Evolutionary conservation across 805 yeast species (phyloP), one percentile per base, ranked within the genome.

Genomic region (Metschnikowia arizonensis): DNA sequence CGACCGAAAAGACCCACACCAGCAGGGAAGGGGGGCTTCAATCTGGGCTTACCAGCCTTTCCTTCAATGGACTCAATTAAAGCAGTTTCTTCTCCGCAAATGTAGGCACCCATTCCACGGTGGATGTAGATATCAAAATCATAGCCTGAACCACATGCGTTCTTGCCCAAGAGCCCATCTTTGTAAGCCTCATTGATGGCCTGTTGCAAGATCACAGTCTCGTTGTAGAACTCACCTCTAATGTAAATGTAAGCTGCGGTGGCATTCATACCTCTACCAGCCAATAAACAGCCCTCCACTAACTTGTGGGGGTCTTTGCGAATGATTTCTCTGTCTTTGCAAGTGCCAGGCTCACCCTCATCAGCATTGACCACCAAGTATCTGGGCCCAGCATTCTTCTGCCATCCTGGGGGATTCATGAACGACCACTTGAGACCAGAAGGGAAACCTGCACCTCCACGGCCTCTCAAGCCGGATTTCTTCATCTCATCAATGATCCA

Each of bases 391-490:
- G 69, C 69, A 68, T 87, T 87, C 62, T 87, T 88, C 50, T 87
- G 95, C 96, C 96, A 87, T 48, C 93, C 93, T 45, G 96, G 96
- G 37, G 96, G 96, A 69, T 88, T 88, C 96, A 87, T 87, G 63
- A 87, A 87, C 19, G 93, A 85, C 95, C 95, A 87, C 68, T 87
- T 87, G 60, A 87, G 77, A 26, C 96, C 96, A 19, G 89, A 80
- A 44, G 96, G 96, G 76, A 87, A 87, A 14, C 96, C 96, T 37
- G 96, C 96, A 60, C 96, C 96, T 48, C 96, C 96, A 67, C 96
- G 81, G 48, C 96, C 96, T 63, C 96, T 79, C 53, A 87, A 74
- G 18, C 95, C 95, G 18, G 90, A 83, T 58, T 80, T 77, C 64
- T 87, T 87, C 74, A 85, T 82, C 69, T 87, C 91, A 61, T 84